phyloP scores from a whole-genome alignment of 2,329 filamentous ascomycete genomes.

The Diaporthe longicolla region DNA sequence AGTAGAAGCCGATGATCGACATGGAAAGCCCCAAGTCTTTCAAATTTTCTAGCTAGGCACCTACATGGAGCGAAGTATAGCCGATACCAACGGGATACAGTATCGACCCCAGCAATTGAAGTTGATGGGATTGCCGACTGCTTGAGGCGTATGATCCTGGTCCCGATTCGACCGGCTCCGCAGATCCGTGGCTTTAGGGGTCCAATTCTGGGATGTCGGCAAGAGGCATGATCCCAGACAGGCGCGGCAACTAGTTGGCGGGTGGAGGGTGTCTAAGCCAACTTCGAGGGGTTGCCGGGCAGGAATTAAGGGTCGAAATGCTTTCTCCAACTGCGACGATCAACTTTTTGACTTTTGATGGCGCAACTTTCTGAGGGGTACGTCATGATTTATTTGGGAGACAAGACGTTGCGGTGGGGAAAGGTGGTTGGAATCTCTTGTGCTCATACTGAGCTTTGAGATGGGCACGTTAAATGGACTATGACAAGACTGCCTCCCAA shows the following conservation, averaged over 20 bases:
- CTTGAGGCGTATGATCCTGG: not conserved
- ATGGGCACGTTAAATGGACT: not conserved
- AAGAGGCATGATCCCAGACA: slow-evolving; percentile 34
- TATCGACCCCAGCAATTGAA: not conserved
- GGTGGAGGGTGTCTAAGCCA: slow-evolving; percentile 26
- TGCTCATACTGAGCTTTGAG: not conserved
- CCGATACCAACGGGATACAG: not conserved
- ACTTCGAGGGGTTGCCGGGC: slow-evolving; percentile 9
- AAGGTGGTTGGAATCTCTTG: not conserved
- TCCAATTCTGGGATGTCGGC: slow-evolving; percentile 11
- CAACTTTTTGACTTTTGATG: slow-evolving; percentile 31
- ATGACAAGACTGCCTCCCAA: not conserved
- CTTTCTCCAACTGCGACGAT: slow-evolving; percentile 36
- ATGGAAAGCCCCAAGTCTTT: slow-evolving; percentile 20
- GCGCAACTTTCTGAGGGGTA: not conserved
- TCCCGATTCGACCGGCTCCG: slow-evolving; percentile 22
- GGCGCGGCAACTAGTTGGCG: slow-evolving; percentile 13
- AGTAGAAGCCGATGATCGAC: slow-evolving; percentile 29
- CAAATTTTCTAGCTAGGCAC: not conserved
- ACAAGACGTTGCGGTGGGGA: not conserved
- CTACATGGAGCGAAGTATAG: not conserved
- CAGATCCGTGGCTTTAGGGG: slow-evolving; percentile 12
- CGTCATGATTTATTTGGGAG: not conserved
- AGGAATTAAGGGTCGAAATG: slow-evolving; percentile 8
- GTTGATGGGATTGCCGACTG: not conserved